A percentile compares a stretch with the other conserved stretches of the same genome.
These are phyloP conservation scores for Crithidia fasciculata DNA, from an alignment of 208 protist genomes.

Conservation along the genomic window DNA sequence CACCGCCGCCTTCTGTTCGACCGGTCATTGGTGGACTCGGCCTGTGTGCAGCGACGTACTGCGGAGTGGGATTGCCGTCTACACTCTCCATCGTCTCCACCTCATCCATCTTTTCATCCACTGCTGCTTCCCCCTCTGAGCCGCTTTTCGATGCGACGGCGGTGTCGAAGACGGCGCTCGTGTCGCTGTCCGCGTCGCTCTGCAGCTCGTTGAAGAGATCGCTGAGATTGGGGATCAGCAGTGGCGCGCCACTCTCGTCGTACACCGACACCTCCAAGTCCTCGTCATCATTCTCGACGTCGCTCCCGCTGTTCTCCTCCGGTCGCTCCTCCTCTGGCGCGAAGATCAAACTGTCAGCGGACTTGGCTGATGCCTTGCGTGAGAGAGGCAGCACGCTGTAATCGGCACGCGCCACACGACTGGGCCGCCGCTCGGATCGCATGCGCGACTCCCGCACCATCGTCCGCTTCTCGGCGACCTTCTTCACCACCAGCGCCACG, in stretches of 20 bases:
- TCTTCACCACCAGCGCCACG: conserved; percentile 10
- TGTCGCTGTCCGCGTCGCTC: neutral
- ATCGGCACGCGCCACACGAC: neutral
- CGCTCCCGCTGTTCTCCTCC: neutral
- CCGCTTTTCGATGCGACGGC: neutral
- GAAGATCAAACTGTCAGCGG: neutral
- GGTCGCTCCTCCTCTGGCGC: neutral
- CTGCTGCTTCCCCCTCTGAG: neutral
- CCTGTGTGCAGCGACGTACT: too few species aligned
- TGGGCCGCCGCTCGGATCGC: neutral
- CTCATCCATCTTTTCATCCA: too few species aligned
- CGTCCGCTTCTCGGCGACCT: conserved; percentile 16
- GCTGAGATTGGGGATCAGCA: conserved; percentile 19
- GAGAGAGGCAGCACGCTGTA: neutral
- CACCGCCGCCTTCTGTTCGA: too few species aligned
- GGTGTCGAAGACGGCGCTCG: neutral
- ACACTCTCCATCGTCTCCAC: too few species aligned
- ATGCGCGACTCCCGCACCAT: conserved; percentile 4
- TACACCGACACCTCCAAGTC: conserved; percentile 19
- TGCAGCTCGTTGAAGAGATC: conserved; percentile 11
- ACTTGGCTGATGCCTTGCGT: neutral
- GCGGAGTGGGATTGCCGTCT: too few species aligned
- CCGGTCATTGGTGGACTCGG: too few species aligned
- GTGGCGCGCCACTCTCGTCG: conserved; percentile 2
- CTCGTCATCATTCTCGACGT: neutral